These are phyloP conservation scores for Thielaviopsis cerberus DNA, from an alignment of 2,329 filamentous ascomycete species.

Conservation along the genomic window DNA sequence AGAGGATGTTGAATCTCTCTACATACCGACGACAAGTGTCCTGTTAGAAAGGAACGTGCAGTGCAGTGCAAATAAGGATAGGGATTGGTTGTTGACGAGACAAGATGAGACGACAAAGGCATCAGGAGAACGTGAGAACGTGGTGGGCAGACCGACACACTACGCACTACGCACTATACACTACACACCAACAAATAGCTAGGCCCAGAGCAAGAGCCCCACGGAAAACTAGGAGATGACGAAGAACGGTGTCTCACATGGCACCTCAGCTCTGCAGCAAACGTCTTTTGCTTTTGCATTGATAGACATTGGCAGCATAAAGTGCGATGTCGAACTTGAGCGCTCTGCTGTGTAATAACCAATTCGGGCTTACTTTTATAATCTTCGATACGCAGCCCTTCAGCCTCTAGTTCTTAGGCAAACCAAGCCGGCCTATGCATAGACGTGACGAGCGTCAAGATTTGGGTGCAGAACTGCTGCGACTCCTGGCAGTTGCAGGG, in stretches of 20 bases:
- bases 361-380: too few species aligned
- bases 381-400: too few species aligned
- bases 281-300: too few species aligned
- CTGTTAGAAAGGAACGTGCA: not conserved
- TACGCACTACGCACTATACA: not conserved
- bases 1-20: not conserved
- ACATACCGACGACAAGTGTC: not conserved
- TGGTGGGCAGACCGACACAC: not conserved
- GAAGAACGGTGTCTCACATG: too few species aligned
- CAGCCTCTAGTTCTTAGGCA: not conserved
- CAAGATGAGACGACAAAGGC: not conserved
- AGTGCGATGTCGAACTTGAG: too few species aligned
- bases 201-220: not conserved
- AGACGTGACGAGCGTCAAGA: too few species aligned
- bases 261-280: too few species aligned
- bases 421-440: not conserved
- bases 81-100: not conserved
- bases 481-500: not conserved
- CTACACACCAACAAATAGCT: not conserved
- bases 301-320: too few species aligned
- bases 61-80: not conserved
- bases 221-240: too few species aligned
- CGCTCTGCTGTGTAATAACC: too few species aligned
- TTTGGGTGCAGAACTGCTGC: not conserved
- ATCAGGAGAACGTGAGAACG: not conserved